Evolutionary conservation across 2,329 filamentous ascomycete species (phyloP), one percentile per base, ranked within the genome.

Genomic region (Fusarium sp.): DNA sequence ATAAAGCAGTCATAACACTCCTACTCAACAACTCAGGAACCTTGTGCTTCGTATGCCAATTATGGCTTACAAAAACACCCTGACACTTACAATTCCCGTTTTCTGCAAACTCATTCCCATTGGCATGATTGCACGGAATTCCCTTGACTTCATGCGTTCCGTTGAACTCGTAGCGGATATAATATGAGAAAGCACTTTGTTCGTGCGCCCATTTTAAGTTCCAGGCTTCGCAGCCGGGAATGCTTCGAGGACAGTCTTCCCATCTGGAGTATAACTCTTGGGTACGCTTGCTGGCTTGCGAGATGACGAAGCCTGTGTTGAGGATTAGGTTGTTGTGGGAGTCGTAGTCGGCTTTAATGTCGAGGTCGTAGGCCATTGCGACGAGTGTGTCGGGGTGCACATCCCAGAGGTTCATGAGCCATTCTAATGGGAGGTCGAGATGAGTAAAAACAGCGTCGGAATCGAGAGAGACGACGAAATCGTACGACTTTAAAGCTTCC

Each of bases 361-460:
- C 77, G 9, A 83, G 82, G 54, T 85, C 84, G 58, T 81, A 77
- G 40, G 83, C 80, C 78, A 85, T 81, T 59, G 84, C 81, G 56
- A 84, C 73, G 14, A 83, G 77, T 0, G 81, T 84, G 3, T 79
- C 70, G 1, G 74, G 64, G 12, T 74, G 77, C 49, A 84, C 76
- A 57, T 81, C 78, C 83, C 83, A 85, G 42, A 81, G 78, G 69
- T 83, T 83, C 71, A 85, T 78, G 9, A 85, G 78, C 80, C 82
- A 85, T 74, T 85, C 83, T 18, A 84, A 61, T 4, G 83, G 83
- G 1, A 85, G 70, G 34, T 83, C 77, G 2, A 80, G 78, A 57
- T 84, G 77, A 1, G 78, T 74, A 55, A 84, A 78, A 9, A 80
- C 77, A 20, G 78, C 81, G 62, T 85, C 83, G 25, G 81, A 79